Base-by-base conservation (phyloP, 108 stramenopile species). In the Skeletonema potamos region DNA sequence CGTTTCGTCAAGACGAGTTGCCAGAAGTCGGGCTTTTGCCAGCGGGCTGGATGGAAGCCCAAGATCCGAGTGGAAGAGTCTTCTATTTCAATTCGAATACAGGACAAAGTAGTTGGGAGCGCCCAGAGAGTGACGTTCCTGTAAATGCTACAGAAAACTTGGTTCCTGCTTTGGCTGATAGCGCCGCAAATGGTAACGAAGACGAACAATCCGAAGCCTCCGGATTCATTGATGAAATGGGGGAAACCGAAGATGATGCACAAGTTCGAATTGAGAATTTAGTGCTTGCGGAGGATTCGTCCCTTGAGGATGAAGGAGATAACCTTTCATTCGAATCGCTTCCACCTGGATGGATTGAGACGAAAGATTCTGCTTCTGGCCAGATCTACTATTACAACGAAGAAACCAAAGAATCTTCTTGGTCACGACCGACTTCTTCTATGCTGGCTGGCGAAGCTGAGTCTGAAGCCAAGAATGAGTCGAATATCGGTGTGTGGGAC, bases 351-450 rank as follows among this genome's bases (percentile, higher is more conserved):
- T 86, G 86, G 89, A 29, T 34, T 27, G 77, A 81, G 30, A 27
- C 41, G 27, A 74, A 34, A 2, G 87, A 90, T 82, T 75, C 81
- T 24, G 9, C 57, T 26, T 65, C 66, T 18, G 85, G 82, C 28
- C 28, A 67, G 18, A 67, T 77, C 15, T 90, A 87, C 66, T 87
- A 77, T 46, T 87, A 84, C 58, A 86, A 89, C 72, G 75, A 61
- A 27, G 33, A 55, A 4, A 79, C 82, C 10, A 57, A 64, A 17
- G 85, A 79, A 37, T 64, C 74, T 27, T 56, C 43, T 18, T 82
- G 81, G 75, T 30, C 54, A 48, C 58, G 36, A 61, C 74, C 68
- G 6, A 12, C 22, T n/a, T n/a, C n/a, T n/a, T n/a, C n/a, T n/a
- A n/a, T n/a, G n/a, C n/a, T n/a, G n/a, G 48, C 22, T 1, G 4